These are phyloP conservation scores for Aspergillus pseudoterreus DNA, from an alignment of 2,329 filamentous ascomycete genomes.

Conservation along the genomic window DNA sequence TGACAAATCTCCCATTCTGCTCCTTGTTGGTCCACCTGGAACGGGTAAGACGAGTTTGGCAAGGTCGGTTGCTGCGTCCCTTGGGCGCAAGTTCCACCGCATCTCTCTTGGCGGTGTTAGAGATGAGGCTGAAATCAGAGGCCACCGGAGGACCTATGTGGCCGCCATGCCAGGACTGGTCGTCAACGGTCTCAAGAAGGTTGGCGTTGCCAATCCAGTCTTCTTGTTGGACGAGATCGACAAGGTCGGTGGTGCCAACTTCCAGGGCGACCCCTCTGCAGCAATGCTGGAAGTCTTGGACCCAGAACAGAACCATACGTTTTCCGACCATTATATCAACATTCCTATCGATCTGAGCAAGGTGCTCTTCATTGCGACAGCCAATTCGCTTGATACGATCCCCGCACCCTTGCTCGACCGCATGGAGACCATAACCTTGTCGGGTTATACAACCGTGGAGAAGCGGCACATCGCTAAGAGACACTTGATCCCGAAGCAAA, in stretches of 20 bases:
- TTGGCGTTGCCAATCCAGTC: constrained; percentile 91
- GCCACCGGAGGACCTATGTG: constrained; percentile 92
- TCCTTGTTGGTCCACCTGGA: constrained; percentile 88
- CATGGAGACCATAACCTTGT: constrained; percentile 93
- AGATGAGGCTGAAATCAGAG: constrained; percentile 94
- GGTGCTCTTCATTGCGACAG: constrained; percentile 95
- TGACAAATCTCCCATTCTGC: constrained; percentile 92
- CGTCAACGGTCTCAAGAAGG: constrained; percentile 90
- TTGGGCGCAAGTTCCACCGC: constrained; percentile 93
- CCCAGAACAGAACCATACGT: constrained; percentile 92
- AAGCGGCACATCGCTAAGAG: constrained; percentile 91
- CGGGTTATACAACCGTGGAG: constrained; percentile 94
- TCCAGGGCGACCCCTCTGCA: constrained; percentile 92
- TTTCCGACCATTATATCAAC: constrained; percentile 94
- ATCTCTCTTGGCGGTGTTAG: constrained; percentile 94
- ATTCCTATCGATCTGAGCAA: constrained; percentile 95
- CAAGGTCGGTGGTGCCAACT: constrained; percentile 86
- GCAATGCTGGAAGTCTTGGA: constrained; percentile 98
- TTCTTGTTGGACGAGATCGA: constrained; percentile 97
- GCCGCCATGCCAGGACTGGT: constrained; percentile 98
- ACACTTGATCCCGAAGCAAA: constrained; percentile 95
- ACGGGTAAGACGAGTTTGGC: constrained; percentile 95
- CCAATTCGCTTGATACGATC: constrained; percentile 92
- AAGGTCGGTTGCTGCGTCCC: constrained; percentile 83
- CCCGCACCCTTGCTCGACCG: constrained; percentile 89